Percentiles rank a stretch among this genome's conserved stretches.
Conservation (phyloP, 768 basidiomycete species). For the Coprinopsis cinerea region DNA sequence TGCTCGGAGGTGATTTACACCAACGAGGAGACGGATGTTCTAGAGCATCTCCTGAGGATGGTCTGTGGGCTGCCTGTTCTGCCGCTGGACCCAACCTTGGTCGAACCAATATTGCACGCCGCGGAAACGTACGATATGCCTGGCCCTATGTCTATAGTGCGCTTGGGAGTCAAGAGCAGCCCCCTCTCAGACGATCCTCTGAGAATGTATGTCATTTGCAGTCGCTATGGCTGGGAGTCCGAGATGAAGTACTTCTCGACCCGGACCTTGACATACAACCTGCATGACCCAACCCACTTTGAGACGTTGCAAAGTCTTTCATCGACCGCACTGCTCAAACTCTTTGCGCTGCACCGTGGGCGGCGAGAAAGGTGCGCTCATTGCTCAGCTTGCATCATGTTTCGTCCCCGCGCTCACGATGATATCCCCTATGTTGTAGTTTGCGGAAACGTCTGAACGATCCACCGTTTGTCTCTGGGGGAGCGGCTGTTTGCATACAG, state of each 20-base stretch:
- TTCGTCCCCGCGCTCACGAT: no score
- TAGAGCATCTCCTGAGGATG: constrained; percentile 56
- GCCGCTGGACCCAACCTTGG: constrained; percentile 41
- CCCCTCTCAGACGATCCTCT: constrained; percentile 45
- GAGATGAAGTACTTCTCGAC: constrained; percentile 51
- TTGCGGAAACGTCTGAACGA: constrained; percentile 45
- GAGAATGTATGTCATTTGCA: constrained; percentile 48
- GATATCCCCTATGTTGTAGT: constrained; percentile 13
- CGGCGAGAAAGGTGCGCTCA: constrained; percentile 39
- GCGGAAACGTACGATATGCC: constrained; percentile 71
- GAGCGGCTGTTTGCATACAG: constrained; percentile 42
- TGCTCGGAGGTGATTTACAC: constrained; percentile 38
- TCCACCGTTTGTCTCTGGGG: constrained; percentile 49
- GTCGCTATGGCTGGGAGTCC: constrained; percentile 53
- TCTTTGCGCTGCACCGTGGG: constrained; percentile 48
- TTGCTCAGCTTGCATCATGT: neutral
- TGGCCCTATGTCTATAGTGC: constrained; percentile 54
- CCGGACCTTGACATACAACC: constrained; percentile 47
- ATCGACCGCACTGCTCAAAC: constrained; percentile 44
- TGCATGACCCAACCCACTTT: constrained; percentile 42
- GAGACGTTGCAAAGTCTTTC: constrained; percentile 41
- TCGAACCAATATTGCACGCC: constrained; percentile 55
- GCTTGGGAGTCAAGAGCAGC: constrained; percentile 49
- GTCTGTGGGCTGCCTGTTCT: constrained; percentile 52
- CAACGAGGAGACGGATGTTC: constrained; percentile 49